A percentile compares a stretch with the other conserved stretches of the same genome.
These are phyloP conservation scores for Sarocladiaceae sp. DNA, from an alignment of 2,329 filamentous ascomycete genomes.

Conservation along the genomic window DNA sequence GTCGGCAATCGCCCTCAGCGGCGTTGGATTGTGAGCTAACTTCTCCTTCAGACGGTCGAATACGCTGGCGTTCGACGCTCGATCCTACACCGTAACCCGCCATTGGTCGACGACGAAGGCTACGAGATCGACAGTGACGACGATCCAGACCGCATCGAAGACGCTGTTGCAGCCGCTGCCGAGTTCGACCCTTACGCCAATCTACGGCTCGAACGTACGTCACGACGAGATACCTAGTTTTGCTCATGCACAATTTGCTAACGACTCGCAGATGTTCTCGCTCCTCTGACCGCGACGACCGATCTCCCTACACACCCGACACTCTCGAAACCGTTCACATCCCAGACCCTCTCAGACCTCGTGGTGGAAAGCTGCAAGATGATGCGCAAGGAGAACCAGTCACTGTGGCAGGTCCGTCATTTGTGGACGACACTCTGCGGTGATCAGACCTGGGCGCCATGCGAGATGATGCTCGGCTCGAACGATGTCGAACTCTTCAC, in stretches of 20 bases:
- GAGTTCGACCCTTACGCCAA: constrained; percentile 72
- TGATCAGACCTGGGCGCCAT: constrained; percentile 66
- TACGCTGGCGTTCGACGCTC: constrained; percentile 69
- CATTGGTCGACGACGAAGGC: constrained; percentile 71
- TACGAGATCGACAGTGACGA: constrained; percentile 72
- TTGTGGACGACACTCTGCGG: constrained; percentile 70
- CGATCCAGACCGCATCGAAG: constrained; percentile 59
- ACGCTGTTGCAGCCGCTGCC: constrained; percentile 58
- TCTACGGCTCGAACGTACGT: constrained; percentile 66
- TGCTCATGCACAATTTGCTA: constrained; percentile 18
- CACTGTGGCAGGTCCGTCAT: constrained; percentile 70
- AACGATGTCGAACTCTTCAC: constrained; percentile 53
- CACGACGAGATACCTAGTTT: background rate
- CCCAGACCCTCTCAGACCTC: constrained; percentile 67
- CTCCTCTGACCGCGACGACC: constrained; percentile 69
- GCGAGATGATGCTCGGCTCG: constrained; percentile 51
- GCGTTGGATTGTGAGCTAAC: constrained; percentile 19
- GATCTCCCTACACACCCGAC: constrained; percentile 72
- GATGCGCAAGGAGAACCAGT: constrained; percentile 69
- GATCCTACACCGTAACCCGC: constrained; percentile 71
- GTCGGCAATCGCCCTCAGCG: background rate
- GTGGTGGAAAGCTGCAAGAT: constrained; percentile 65
- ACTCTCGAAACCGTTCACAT: constrained; percentile 69
- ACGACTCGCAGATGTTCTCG: constrained; percentile 58
- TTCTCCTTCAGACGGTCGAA: constrained; percentile 54